A percentile compares a stretch with the other conserved stretches of the same genome.
Evolutionary conservation across 2,329 filamentous ascomycete species (phyloP).

Genomic region (Talaromyces pinophilus): DNA sequence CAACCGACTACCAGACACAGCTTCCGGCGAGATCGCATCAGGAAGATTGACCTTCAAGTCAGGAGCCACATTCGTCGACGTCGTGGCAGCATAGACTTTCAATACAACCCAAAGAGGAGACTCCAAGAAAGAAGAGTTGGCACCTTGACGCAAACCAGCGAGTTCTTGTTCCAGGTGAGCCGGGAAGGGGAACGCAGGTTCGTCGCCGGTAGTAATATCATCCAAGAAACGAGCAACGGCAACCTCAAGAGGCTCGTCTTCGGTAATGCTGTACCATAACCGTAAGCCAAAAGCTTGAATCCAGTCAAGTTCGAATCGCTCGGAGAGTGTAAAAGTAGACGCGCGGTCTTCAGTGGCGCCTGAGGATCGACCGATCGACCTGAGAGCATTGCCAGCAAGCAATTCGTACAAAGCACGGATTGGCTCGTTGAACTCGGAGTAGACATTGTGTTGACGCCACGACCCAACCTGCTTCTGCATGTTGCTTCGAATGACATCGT

Average conservation of each 20-base stretch:
- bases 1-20: conserved; percentile 72
- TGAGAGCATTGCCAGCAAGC: conserved; percentile 81
- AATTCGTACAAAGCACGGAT: conserved; percentile 88
- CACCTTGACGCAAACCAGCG: conserved; percentile 62
- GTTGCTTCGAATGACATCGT: conserved; percentile 67
- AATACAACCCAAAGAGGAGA: conserved; percentile 87
- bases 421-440: conserved; percentile 82
- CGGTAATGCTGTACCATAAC: conserved; percentile 79
- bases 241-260: conserved; percentile 67
- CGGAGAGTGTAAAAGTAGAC: conserved; percentile 76
- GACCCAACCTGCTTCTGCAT: conserved; percentile 78
- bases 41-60: conserved; percentile 56
- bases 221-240: conserved; percentile 73
- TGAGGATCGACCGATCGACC: conserved; percentile 72
- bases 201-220: conserved; percentile 70
- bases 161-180: conserved; percentile 67
- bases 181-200: conserved; percentile 68
- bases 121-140: conserved; percentile 57
- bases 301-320: conserved; percentile 87
- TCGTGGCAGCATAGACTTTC: conserved; percentile 67
- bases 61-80: conserved; percentile 32
- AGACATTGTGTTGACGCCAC: conserved; percentile 79
- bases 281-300: conserved; percentile 88
- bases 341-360: conserved; percentile 77
- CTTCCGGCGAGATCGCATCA: conserved; percentile 72